Evolutionary conservation across 495 filamentous ascomycete genomes (phyloP), one percentile per base, ranked within the genome.

Genomic region (Penicillium argentinense): DNA sequence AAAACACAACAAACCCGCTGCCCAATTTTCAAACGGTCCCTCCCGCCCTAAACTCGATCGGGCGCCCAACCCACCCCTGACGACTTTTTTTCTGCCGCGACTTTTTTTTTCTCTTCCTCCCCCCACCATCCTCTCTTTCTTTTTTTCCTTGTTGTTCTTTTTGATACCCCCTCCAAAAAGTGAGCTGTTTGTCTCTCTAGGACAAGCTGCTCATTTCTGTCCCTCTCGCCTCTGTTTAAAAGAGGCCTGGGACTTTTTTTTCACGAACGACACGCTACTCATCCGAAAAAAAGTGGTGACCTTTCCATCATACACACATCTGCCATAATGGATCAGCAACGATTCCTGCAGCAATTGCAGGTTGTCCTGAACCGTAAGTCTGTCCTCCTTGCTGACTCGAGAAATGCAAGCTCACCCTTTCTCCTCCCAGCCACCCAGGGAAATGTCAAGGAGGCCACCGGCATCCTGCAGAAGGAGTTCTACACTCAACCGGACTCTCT

Each of bases 391-490:
- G 14, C 17, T 19, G 13, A 32, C 14, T 4, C 17, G 11, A 25
- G 19, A 14, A 22, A 36, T 13, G 18, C n/a, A 23, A 21, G 38
- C 54, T 53, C 47, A 56, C 41, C 41, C 51, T 38, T 47, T 38
- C 42, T 41, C 40, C 21, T 18, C 44, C 30, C 47, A 69, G 68
- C 67, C 47, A 57, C 71, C 57, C 64, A 77, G 66, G 63, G 60
- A 39, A 67, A 71, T 54, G 83, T 98, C 60, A 96, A 96, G 76
- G 80, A 85, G 42, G 90, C 90, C 25, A 98, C 93, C n/a, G 80
- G 84, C 9, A 80, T 86, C 50, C 80, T 98, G 38, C 91, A 91
- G 67, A 89, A 92, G 61, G 87, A 88, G 58, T 97, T 87, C 76
- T 97, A 93, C 69, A 82, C 82, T 47, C 80, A 91, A 45, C 89